phyloP scores from a whole-genome alignment of 2,329 filamentous ascomycete species.

The Curvularia lunata region DNA sequence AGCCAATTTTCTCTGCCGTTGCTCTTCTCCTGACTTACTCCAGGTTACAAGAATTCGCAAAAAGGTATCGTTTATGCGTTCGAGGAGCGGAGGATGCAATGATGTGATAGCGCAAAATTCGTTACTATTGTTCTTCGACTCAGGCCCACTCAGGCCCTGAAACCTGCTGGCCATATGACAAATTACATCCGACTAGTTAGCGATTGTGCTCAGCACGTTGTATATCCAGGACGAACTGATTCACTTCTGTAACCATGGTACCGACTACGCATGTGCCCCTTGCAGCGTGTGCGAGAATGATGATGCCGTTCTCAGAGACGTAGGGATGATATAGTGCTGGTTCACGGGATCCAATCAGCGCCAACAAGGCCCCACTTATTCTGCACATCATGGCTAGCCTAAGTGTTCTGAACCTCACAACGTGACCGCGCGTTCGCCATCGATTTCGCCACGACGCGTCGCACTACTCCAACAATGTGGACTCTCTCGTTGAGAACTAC shows the following conservation, averaged over 20 bases:
- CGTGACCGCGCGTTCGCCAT: conserved; percentile 28
- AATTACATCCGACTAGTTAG: background rate
- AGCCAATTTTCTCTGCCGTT: conserved; percentile 13
- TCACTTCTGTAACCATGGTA: background rate
- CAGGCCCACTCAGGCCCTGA: conserved; percentile 23
- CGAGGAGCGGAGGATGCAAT: conserved; percentile 18
- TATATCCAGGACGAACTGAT: background rate
- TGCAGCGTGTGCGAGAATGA: background rate
- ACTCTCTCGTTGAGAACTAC: conserved; percentile 6
- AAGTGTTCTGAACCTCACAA: conserved; percentile 3
- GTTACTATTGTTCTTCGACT: conserved; percentile 47
- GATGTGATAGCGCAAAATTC: conserved; percentile 21
- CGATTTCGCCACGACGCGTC: conserved; percentile 27
- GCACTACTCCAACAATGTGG: conserved; percentile 25
- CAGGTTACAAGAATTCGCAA: conserved; percentile 4
- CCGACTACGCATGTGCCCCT: background rate
- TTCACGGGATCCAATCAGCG: conserved; percentile 2
- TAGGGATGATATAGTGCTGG: background rate
- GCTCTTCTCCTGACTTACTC: conserved; percentile 23
- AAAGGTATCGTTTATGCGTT: conserved; percentile 13
- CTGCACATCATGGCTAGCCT: conserved; percentile 23
- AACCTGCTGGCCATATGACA: conserved; percentile 14
- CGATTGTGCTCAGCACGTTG: background rate
- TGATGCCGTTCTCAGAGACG: background rate
- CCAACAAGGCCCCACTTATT: conserved; percentile 9